Conservation (phyloP, 352 stramenopile genomes). For the Globisporangium uncinulatum region DNA sequence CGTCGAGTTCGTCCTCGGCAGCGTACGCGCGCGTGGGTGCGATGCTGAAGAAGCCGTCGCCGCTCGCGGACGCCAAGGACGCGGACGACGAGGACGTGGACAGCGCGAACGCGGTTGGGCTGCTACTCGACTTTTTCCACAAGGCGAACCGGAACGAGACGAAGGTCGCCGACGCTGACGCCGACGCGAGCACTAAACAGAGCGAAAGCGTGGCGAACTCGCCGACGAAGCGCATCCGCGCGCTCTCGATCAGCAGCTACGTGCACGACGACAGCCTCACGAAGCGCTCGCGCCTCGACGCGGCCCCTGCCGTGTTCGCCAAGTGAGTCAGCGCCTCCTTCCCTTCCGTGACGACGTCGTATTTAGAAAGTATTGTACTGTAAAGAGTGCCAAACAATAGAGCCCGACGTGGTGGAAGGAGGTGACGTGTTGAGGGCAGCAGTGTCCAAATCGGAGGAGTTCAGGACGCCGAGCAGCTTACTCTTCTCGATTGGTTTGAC, state of each 20-base stretch:
- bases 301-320: slow-evolving; percentile 30
- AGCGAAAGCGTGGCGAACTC: slow-evolving; percentile 45
- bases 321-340: slow-evolving; percentile 4
- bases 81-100: slow-evolving; percentile 34
- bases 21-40: not conserved
- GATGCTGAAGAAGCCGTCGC: slow-evolving; percentile 4
- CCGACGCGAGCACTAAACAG: not conserved
- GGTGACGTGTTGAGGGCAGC: no score
- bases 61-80: not conserved
- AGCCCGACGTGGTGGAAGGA: no score
- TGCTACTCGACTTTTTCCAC: slow-evolving; percentile 79
- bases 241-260: slow-evolving; percentile 59
- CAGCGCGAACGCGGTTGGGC: slow-evolving; percentile 58
- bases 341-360: no score
- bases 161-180: slow-evolving; percentile 1
- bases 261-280: slow-evolving; percentile 33
- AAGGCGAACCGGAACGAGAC: slow-evolving; percentile 67
- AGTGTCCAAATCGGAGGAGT: no score
- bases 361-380: no score
- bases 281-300: slow-evolving; percentile 65
- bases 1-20: slow-evolving; percentile 14
- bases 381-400: no score
- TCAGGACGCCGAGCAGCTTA: no score
- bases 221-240: slow-evolving; percentile 72
- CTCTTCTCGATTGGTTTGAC: no score